Base-by-base conservation (phyloP, 1,284 basidiomycete species). In the Naganishia sp. region DNA sequence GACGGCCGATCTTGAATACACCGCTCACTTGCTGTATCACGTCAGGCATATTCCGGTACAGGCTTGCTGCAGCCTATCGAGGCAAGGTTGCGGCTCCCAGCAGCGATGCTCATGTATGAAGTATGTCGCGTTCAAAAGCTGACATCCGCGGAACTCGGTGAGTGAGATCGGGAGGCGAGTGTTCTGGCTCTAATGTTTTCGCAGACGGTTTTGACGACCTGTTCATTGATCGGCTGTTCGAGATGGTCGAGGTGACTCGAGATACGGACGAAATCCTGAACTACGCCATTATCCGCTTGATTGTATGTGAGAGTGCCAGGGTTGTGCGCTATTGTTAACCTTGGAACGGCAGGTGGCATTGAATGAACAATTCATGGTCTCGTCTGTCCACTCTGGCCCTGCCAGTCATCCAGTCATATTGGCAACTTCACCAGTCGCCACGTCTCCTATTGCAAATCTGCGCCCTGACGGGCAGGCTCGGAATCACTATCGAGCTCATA, bases 301-400 rank as follows among this genome's bases (percentile, higher is more conserved):
- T 97, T 70, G 93, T 93, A 72, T 74, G 89, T 74, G 39, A 16
- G 50, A 39, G 49, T 50, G n/a, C 15, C 42, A 4, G 10, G 15
- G 5, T 13, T 15, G 11, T 68, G 43, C 25, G 28, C 13, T 33
- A 57, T 61, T 68, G 52, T 53, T 52, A 33, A 15, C n/a, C 48
- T 55, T 16, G 18, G 36, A n/a, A 42, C 7, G 6, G 2, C 68
- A 92, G 90, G 87, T 92, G 48, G 90, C 95, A 0, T 83, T 99
- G 46, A 98, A 98, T 75, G 95, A 99, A 79, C 95, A 99, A 78
- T 98, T 96, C 81, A 98, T 99, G 95, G 92, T 98, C 10, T 87
- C 83, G 0, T 78, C 82, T 2, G 69, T 36, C 70, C 36, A 70
- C 74, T 63, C 70, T 54, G 74, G 28, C 45, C 10, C 54, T 3